Conservation (phyloP, 1,284 basidiomycete species). For the Apiotrichum gracile region DNA sequence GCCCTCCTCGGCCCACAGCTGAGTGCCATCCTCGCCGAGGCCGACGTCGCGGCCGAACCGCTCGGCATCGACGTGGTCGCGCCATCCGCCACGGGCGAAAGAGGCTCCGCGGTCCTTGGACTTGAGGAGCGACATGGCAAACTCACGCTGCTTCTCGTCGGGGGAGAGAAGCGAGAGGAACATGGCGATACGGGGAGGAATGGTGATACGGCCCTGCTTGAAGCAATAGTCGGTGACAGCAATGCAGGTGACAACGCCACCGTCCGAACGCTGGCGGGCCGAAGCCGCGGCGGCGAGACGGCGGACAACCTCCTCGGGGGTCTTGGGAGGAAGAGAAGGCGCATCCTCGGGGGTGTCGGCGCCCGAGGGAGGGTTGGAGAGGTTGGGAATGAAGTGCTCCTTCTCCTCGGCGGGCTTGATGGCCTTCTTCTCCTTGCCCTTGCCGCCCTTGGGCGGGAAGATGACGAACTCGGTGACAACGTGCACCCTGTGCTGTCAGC, state of each 20-base stretch:
- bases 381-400: conserved; percentile 11
- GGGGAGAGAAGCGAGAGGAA: conserved; percentile 24
- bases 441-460: conserved; percentile 49
- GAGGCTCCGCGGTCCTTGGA: conserved; percentile 33
- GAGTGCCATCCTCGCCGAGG: conserved; percentile 14
- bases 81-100: conserved; percentile 42
- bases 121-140: conserved; percentile 22
- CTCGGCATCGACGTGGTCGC: conserved; percentile 31
- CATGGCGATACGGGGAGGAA: conserved; percentile 55
- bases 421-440: conserved; percentile 5
- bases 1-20: conserved; percentile 27
- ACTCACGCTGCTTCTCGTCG: conserved; percentile 16
- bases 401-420: background rate
- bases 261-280: conserved; percentile 30
- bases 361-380: conserved; percentile 10
- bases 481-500: conserved; percentile 53
- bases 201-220: conserved; percentile 67
- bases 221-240: conserved; percentile 64
- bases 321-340: background rate
- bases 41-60: conserved; percentile 31
- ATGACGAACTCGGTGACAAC: conserved; percentile 62
- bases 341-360: conserved; percentile 8
- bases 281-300: conserved; percentile 6
- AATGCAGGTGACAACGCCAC: conserved; percentile 59
- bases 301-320: conserved; percentile 5